Base-by-base conservation (phyloP, 192 early-diverging fungal species). In the Coemansia sp. region DNA sequence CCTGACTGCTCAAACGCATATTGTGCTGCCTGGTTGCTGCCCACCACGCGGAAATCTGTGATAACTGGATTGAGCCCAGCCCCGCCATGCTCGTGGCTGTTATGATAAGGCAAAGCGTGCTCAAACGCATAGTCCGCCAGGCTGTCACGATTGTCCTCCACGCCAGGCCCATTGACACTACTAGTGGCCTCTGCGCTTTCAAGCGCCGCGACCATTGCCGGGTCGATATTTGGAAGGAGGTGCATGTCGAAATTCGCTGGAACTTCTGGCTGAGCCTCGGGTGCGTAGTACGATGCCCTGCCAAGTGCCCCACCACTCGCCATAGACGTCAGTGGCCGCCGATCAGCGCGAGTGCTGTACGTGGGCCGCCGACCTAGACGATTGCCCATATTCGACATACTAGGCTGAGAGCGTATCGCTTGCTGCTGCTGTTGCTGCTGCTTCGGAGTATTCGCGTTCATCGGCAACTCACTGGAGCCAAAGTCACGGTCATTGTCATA, bases 211-310 rank as follows among this genome's bases (percentile, higher is more conserved):
- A 65, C 37, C 47, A 40, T 17, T 28, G 46, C 70, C 21, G 64
- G 16, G 17, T 43, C 53, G 16, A 67, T 59, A 10, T n/a, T 44
- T 7, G 63, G 44, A 47, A 64, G 44, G 13, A 64, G 23, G n/a
- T 62, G 58, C 64, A 80, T 47, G 63, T 80, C 78, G 62, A 80
- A 80, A 66, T 68, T 80, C 37, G 66, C 69, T 9, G 78, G 78
- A 21, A 80, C 60, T 26, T 80, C 78, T n/a, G 71, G 78, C 50
- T 72, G 69, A 1, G 69, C 9, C 46, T 72, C 69, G 11, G 64
- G 64, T 3, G 69, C 65, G 55, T 75, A 80, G 69, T 80, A 80
- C 44, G 78, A 80, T 8, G 57, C 47, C 26, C 77, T 68, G 17
- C 77, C 77, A 21, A 44, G 38, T 28, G 57, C 49, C 16, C 60